Conservation (phyloP, 805 yeast genomes). For the Candida tibetensis region DNA sequence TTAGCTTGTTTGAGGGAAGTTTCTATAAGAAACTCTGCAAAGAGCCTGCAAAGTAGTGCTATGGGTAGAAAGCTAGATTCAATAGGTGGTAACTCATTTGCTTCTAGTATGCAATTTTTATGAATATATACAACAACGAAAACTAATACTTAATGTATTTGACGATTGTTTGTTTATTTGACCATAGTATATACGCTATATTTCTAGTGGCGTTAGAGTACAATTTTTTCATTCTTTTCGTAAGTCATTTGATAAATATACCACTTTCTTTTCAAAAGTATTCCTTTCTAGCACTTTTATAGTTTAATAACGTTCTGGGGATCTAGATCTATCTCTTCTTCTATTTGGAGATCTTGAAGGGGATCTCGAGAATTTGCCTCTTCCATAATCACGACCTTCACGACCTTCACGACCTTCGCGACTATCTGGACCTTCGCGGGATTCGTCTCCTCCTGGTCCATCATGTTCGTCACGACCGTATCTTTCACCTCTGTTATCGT, state of each 20-base stretch:
- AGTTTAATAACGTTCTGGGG: constrained; percentile 20
- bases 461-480: constrained; percentile 10
- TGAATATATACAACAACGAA: no score
- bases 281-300: no score
- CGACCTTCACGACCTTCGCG: constrained; percentile 9
- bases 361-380: constrained; percentile 38
- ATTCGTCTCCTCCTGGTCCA: constrained; percentile 3
- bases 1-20: constrained; percentile 32
- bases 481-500: constrained; percentile 17
- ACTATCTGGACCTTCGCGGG: constrained; percentile 10
- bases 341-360: constrained; percentile 25
- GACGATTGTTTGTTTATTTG: no score
- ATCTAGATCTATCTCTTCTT: constrained; percentile 17
- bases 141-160: no score
- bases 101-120: no score
- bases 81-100: no score
- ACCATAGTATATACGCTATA: no score
- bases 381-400: constrained; percentile 15
- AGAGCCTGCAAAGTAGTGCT: constrained; percentile 6
- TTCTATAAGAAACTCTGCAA: constrained; percentile 23
- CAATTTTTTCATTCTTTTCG: no score
- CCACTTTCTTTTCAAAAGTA: no score
- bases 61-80: no score
- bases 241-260: no score
- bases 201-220: no score